phyloP scores from a whole-genome alignment of 176 grass and related monocot species.

The Saccharum spontaneum region DNA sequence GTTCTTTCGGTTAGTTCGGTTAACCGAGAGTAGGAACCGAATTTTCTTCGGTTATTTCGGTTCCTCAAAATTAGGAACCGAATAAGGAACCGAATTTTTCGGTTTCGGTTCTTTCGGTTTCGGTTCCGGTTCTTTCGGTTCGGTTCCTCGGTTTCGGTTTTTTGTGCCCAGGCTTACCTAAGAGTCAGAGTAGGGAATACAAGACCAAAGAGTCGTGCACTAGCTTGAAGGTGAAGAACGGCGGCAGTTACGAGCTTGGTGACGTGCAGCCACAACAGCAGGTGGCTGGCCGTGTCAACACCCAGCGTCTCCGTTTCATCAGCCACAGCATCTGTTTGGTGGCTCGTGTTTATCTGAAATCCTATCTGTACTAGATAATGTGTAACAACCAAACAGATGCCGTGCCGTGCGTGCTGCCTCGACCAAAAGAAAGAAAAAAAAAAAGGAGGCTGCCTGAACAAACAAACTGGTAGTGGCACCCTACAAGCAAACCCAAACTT shows the following conservation, averaged over 20 bases:
- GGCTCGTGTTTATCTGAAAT: neutral
- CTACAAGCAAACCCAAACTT: constrained; percentile 18
- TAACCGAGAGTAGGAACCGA: too few species aligned
- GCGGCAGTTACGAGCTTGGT: neutral
- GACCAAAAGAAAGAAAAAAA: neutral
- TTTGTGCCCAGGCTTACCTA: too few species aligned
- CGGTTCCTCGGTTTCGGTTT: too few species aligned
- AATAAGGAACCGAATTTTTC: too few species aligned
- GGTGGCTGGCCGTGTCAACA: neutral
- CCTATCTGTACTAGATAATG: neutral
- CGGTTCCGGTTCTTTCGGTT: too few species aligned
- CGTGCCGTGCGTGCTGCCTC: neutral
- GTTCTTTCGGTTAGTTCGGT: too few species aligned
- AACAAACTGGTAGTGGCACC: constrained; percentile 30
- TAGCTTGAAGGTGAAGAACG: neutral
- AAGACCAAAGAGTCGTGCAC: neutral
- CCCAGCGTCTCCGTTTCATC: neutral
- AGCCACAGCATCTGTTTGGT: neutral
- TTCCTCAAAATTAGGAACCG: too few species aligned
- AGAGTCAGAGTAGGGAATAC: too few species aligned
- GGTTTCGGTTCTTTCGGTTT: too few species aligned
- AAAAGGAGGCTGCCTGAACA: neutral
- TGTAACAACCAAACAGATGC: neutral
- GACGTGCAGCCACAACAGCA: neutral
- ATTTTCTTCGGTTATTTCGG: too few species aligned